A percentile compares a stretch with the other conserved stretches of the same genome.
These are phyloP conservation scores for Parathielavia appendiculata DNA, from an alignment of 495 filamentous ascomycete species.

Conservation along the genomic window DNA sequence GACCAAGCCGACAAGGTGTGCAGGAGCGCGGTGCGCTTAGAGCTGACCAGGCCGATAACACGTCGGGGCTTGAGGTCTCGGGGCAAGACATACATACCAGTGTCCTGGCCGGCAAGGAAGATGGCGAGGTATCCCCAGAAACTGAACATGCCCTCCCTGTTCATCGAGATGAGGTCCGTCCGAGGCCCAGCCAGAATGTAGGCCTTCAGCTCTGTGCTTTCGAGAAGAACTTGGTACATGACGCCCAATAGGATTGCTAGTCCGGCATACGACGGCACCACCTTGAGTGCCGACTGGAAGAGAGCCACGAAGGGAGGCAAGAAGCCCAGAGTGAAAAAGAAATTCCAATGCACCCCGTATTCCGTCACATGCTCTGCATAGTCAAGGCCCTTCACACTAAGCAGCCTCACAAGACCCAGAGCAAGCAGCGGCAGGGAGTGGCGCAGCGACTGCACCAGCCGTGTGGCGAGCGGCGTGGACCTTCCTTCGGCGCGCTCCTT, in stretches of 20 bases:
- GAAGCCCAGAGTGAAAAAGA: slow-evolving; percentile 94
- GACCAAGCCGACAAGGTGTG: slow-evolving; percentile 56
- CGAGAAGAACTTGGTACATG: slow-evolving; percentile 68
- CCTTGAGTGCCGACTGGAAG: slow-evolving; percentile 58
- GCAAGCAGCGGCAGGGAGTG: slow-evolving; percentile 79
- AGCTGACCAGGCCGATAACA: slow-evolving; percentile 24
- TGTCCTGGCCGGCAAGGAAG: slow-evolving; percentile 81
- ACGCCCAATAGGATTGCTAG: slow-evolving; percentile 61
- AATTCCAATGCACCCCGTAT: slow-evolving; percentile 99
- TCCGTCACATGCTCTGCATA: slow-evolving; percentile 97
- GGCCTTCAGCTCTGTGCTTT: slow-evolving; percentile 69
- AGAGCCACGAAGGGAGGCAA: slow-evolving; percentile 87
- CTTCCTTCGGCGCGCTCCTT: slow-evolving; percentile 56
- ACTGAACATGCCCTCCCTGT: slow-evolving; percentile 89
- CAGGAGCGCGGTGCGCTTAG: slow-evolving; percentile 52
- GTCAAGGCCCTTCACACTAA: slow-evolving; percentile 87
- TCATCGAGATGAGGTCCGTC: slow-evolving; percentile 72
- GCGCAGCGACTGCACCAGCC: slow-evolving; percentile 60
- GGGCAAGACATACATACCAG: slow-evolving; percentile 73
- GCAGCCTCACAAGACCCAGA: slow-evolving; percentile 74
- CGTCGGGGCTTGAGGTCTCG: slow-evolving; percentile 43
- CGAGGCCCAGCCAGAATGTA: slow-evolving; percentile 84
- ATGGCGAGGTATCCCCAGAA: slow-evolving; percentile 93
- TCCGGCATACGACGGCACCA: slow-evolving; percentile 66
- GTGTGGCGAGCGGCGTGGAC: slow-evolving; percentile 43